Percentiles rank a stretch among this genome's conserved stretches.
Evolutionary conservation across 2,329 filamentous ascomycete genomes (phyloP).

Genomic region (Apiospora arundinis): DNA sequence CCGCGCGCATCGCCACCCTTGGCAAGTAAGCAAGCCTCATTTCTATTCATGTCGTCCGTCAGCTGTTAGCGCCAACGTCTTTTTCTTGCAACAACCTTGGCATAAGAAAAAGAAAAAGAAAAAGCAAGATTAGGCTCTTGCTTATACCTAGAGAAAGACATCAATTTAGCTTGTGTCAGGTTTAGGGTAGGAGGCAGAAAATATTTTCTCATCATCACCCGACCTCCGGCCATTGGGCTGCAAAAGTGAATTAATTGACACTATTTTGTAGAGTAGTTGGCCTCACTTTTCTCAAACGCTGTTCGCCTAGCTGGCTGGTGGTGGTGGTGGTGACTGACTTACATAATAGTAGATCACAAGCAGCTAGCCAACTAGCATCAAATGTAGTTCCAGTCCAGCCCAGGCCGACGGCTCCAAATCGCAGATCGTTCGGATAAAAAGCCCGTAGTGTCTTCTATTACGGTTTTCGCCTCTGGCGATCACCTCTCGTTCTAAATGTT

Average conservation of each 20-base stretch:
- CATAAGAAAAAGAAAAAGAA: neutral
- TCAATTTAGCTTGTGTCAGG: no score
- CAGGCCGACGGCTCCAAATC: neutral
- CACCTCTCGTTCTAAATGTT: neutral
- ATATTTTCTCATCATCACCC: no score
- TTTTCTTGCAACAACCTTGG: neutral
- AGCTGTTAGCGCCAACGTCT: neutral
- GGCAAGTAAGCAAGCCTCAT: neutral
- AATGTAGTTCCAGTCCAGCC: no score
- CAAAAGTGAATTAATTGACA: no score
- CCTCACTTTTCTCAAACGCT: no score
- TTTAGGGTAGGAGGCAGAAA: no score
- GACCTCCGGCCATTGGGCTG: no score
- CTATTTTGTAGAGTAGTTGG: no score
- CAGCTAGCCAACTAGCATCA: neutral
- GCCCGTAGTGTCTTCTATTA: neutral
- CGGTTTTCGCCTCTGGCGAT: neutral
- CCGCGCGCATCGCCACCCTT: neutral
- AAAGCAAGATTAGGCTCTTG: no score
- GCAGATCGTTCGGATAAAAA: constrained; percentile 17
- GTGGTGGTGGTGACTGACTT: neutral
- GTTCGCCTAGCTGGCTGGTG: no score
- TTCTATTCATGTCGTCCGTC: neutral
- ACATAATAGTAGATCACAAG: neutral
- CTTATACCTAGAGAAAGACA: no score